These are phyloP conservation scores for Zygosaccharomyces sapae DNA, from an alignment of 1,139 yeast genomes.

Conservation along the genomic window DNA sequence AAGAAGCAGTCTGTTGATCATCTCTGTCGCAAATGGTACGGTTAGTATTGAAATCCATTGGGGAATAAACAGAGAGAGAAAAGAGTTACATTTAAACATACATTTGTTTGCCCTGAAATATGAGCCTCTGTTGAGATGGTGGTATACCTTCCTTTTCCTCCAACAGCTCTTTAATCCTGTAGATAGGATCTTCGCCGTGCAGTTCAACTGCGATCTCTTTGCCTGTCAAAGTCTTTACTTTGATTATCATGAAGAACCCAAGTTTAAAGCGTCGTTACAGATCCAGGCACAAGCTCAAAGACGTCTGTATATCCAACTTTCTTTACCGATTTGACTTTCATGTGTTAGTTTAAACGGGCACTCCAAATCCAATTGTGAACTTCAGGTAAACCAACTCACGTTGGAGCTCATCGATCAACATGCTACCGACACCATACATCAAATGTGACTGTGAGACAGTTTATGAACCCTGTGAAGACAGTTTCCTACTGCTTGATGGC, in stretches of 20 bases:
- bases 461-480: conserved; percentile 93
- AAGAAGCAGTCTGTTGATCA: conserved; percentile 66
- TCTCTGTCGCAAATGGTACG: conserved; percentile 39
- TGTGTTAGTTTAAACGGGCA: neutral
- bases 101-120: conserved; percentile 89
- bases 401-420: conserved; percentile 22
- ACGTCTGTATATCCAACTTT: neutral
- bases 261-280: neutral
- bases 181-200: conserved; percentile 67
- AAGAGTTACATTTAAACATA: conserved; percentile 39
- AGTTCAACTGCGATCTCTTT: conserved; percentile 76
- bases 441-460: conserved; percentile 51
- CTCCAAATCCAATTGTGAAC: neutral
- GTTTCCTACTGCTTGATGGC: conserved; percentile 76
- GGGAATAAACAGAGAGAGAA: neutral
- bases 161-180: conserved; percentile 83
- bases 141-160: conserved; percentile 98
- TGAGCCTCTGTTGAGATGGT: conserved; percentile 89
- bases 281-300: neutral
- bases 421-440: conserved; percentile 56
- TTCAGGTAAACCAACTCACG: neutral
- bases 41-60: conserved; percentile 14
- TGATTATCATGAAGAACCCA: conserved; percentile 26
- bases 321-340: neutral
- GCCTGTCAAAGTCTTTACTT: conserved; percentile 62